Evolutionary conservation across 164 flowering plant species (phyloP).

Genomic region (Taxillus chinensis): DNA sequence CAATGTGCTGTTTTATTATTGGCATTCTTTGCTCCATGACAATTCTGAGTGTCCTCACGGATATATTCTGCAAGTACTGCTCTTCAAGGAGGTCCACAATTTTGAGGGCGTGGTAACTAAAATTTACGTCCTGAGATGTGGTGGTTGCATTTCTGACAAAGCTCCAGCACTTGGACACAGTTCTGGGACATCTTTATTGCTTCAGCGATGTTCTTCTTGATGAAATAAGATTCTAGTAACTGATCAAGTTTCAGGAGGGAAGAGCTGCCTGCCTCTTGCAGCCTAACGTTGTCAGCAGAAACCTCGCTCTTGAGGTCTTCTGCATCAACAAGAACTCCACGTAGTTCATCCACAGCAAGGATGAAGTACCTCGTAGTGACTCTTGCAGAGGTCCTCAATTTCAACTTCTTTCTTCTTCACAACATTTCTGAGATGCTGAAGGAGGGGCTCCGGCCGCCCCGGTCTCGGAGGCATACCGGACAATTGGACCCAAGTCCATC

Average conservation of each 20-base stretch:
- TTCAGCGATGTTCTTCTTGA: constrained; percentile 53
- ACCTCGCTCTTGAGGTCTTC: not conserved
- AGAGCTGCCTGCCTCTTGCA: not conserved
- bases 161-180: constrained; percentile 47
- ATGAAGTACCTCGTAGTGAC: constrained; percentile 2
- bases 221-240: not conserved
- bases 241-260: not conserved
- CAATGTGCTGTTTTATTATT: constrained; percentile 52
- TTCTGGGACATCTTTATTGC: constrained; percentile 63
- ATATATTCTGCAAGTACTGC: not conserved
- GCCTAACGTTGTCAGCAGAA: not conserved
- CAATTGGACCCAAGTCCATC: not conserved
- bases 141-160: constrained; percentile 65
- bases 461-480: not conserved
- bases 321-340: constrained; percentile 1
- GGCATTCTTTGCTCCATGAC: constrained; percentile 62
- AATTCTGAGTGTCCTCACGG: constrained; percentile 24
- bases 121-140: constrained; percentile 62
- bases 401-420: constrained; percentile 2
- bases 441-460: constrained; percentile 1
- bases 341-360: constrained; percentile 1
- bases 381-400: constrained; percentile 1
- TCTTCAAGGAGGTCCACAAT: constrained; percentile 14
- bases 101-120: constrained; percentile 61
- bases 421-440: not conserved